Evolutionary conservation across 2,329 filamentous ascomycete genomes (phyloP).

Genomic region (Xylariaceae sp.): DNA sequence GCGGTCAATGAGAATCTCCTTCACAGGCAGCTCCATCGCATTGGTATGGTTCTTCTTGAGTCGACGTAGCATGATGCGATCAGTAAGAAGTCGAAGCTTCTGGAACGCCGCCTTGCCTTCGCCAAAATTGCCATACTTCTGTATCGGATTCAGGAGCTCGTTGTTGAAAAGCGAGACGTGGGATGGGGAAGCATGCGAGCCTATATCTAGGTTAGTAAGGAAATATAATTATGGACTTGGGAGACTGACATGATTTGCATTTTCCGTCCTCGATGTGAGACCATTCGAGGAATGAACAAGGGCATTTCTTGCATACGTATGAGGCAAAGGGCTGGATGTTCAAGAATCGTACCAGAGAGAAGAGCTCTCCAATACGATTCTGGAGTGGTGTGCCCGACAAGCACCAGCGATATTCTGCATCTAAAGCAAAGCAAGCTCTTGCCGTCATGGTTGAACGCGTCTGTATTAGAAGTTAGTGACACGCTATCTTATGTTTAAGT

Average conservation of each 20-base stretch:
- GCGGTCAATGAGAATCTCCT: slow-evolving; percentile 85
- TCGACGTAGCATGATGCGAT: slow-evolving; percentile 91
- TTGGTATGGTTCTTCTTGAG: slow-evolving; percentile 91
- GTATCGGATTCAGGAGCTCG: slow-evolving; percentile 83
- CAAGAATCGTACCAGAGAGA: slow-evolving; percentile 88
- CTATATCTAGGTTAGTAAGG: slow-evolving; percentile 17
- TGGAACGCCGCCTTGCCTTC: slow-evolving; percentile 66
- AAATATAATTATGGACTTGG: not conserved
- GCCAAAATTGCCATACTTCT: slow-evolving; percentile 56
- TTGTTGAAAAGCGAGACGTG: slow-evolving; percentile 86
- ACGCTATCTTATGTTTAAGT: too few species aligned
- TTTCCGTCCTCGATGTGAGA: slow-evolving; percentile 65
- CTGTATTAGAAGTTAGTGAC: too few species aligned
- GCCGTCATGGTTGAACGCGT: slow-evolving; percentile 85
- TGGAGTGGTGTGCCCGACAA: slow-evolving; percentile 92
- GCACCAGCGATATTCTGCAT: slow-evolving; percentile 90
- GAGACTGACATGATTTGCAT: slow-evolving; percentile 66
- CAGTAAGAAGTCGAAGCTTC: slow-evolving; percentile 84
- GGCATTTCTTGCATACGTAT: slow-evolving; percentile 87
- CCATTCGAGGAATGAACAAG: slow-evolving; percentile 82
- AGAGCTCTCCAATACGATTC: slow-evolving; percentile 96
- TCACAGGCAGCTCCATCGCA: slow-evolving; percentile 93
- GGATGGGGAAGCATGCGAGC: slow-evolving; percentile 35
- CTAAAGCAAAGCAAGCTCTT: slow-evolving; percentile 88
- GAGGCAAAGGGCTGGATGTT: slow-evolving; percentile 85